Percentiles rank a stretch among this genome's conserved stretches.
Conservation (phyloP, 768 basidiomycete species). For the Lactifluus rugatus region DNA sequence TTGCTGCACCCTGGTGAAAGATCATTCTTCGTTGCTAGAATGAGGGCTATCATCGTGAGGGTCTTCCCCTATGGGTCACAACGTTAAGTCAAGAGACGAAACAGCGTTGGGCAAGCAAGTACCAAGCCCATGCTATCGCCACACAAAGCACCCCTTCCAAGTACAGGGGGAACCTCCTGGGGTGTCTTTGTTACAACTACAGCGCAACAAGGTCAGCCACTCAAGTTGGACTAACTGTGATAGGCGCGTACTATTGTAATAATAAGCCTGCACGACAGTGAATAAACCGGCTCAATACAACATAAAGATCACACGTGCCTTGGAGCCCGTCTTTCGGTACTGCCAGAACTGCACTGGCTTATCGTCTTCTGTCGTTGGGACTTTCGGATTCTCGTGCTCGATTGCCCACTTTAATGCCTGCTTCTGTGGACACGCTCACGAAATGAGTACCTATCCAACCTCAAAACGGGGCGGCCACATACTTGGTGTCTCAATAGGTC, state of each 20-base stretch:
- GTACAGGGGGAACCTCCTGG: conserved; percentile 47
- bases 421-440: conserved; percentile 33
- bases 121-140: conserved; percentile 85
- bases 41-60: conserved; percentile 73
- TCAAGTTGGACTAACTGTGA: background rate
- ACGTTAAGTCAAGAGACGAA: conserved; percentile 7
- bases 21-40: conserved; percentile 69
- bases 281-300: background rate
- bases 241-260: conserved; percentile 50
- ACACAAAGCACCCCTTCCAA: conserved; percentile 80
- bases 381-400: conserved; percentile 62
- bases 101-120: conserved; percentile 20
- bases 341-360: conserved; percentile 89
- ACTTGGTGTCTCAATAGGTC: conserved; percentile 82
- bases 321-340: conserved; percentile 41
- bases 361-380: conserved; percentile 59
- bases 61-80: conserved; percentile 64
- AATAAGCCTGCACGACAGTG: conserved; percentile 39
- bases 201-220: conserved; percentile 3
- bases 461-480: background rate
- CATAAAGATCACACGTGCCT: conserved; percentile 33
- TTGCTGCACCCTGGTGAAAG: conserved; percentile 45
- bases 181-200: conserved; percentile 76
- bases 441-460: background rate
- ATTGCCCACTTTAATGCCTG: conserved; percentile 87